phyloP scores from a whole-genome alignment of 2,329 filamentous ascomycete genomes.

The Alternaria burnsii region DNA sequence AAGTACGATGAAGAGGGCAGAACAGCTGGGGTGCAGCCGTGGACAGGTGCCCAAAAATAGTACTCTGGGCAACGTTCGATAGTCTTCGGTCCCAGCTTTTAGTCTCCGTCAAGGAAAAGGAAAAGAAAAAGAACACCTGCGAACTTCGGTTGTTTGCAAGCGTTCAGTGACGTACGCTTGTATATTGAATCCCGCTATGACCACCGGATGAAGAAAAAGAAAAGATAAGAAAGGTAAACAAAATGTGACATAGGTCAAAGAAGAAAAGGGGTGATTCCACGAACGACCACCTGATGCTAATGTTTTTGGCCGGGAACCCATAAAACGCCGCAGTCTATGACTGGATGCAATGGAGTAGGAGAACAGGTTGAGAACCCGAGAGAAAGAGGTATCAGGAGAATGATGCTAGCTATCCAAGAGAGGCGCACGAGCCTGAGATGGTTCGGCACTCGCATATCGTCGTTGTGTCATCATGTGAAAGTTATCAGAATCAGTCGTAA shows the following conservation, averaged over 20 bases:
- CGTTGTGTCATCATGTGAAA: conserved; percentile 19
- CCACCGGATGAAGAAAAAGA: conserved; percentile 10
- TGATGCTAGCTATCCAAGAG: conserved; percentile 37
- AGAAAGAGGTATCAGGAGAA: conserved; percentile 27
- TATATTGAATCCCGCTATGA: conserved; percentile 4
- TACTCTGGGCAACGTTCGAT: background rate
- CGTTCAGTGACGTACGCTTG: background rate
- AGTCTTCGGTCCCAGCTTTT: background rate
- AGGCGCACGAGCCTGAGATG: conserved; percentile 26
- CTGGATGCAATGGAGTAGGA: conserved; percentile 31
- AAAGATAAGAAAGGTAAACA: conserved; percentile 6
- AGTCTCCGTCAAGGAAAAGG: background rate
- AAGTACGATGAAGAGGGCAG: background rate
- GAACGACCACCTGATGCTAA: conserved; percentile 37
- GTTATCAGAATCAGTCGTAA: conserved; percentile 9
- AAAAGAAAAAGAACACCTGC: background rate
- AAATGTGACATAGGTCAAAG: background rate
- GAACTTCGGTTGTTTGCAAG: background rate
- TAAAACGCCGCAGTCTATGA: conserved; percentile 37
- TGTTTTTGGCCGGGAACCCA: conserved; percentile 29
- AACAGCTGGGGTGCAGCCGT: background rate
- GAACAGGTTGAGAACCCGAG: conserved; percentile 14
- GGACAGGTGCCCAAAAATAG: background rate
- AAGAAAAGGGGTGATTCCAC: conserved; percentile 15
- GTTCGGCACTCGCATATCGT: conserved; percentile 28